These are phyloP conservation scores for Coprinellus aureogranulatus DNA, from an alignment of 768 basidiomycete species.

Conservation along the genomic window DNA sequence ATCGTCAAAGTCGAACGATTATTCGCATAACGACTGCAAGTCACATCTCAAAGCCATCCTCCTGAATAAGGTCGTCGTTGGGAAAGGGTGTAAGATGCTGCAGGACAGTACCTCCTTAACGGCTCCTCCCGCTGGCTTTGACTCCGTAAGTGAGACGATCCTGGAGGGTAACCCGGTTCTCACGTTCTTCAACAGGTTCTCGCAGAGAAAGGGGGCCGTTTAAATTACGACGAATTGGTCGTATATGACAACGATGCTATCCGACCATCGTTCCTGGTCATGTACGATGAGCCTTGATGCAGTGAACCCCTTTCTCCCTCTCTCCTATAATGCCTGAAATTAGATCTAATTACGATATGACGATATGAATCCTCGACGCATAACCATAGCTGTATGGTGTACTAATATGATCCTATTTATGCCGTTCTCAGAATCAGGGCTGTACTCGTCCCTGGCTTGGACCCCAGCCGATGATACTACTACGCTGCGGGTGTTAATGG, in stretches of 20 bases:
- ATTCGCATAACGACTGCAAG: slow-evolving; percentile 56
- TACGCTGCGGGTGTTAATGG: no score
- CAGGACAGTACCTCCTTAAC: slow-evolving; percentile 56
- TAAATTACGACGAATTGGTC: slow-evolving; percentile 72
- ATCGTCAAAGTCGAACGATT: slow-evolving; percentile 78
- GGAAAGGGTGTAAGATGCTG: slow-evolving; percentile 64
- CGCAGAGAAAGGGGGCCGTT: slow-evolving; percentile 61
- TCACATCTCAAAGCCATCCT: slow-evolving; percentile 62
- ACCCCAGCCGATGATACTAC: no score
- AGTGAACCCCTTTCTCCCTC: neutral
- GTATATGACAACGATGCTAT: slow-evolving; percentile 73
- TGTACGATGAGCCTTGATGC: slow-evolving; percentile 49
- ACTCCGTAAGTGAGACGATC: slow-evolving; percentile 50
- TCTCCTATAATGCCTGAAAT: neutral
- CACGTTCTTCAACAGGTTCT: slow-evolving; percentile 44
- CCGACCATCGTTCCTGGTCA: slow-evolving; percentile 65
- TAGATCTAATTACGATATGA: no score
- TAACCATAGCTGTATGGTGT: no score
- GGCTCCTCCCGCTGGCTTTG: slow-evolving; percentile 59
- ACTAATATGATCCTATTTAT: no score
- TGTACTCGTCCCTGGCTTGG: no score
- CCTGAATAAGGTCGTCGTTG: slow-evolving; percentile 73
- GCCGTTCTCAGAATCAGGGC: no score
- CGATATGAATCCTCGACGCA: no score
- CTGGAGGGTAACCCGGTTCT: neutral